Base-by-base conservation (phyloP, 441 rosid genomes). In the Syzygium syzygioides region DNA sequence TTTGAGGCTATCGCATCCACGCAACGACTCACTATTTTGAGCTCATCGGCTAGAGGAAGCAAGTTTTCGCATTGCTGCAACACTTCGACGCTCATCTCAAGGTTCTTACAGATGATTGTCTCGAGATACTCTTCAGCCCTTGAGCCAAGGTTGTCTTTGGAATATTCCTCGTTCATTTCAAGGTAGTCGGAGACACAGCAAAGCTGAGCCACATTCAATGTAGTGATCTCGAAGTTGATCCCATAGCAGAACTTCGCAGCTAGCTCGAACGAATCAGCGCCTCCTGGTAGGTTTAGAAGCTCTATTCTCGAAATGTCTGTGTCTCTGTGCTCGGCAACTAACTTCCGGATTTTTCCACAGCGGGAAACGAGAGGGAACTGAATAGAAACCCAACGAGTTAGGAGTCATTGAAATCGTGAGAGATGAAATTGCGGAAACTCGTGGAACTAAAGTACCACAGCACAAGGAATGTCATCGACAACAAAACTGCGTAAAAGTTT, bases 301-400 rank as follows among this genome's bases (percentile, higher is more conserved):
- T 97, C 99, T 87, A 98, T 96, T 91, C 94, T 95, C n/a, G 99
- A 95, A 89, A 96, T 94, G 87, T 97, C 97, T n/a, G 99, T 89
- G 91, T 95, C 98, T 91, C 98, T 94, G 86, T 95, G 97, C 85
- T 95, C 99, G 80, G 98, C 95, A 64, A 98, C 96, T 89, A 98
- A 80, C 92, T 94, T 96, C 54, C 99, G 88, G 91, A 98, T 94
- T 89, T 97, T 91, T 85, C 99, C 99, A 88, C 99, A 96, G 64
- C 98, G 93, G 79, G 99, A 98, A 48, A 98, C 99, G n/a, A 98
- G 93, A 86, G 99, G 99, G 90, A 98, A 98, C 99, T 98, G 97
- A 92, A 92, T 86, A 87, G 88, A 86, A 89, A 88, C 83, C 52
- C 52, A 23, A 76, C 52, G n/a, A 37, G n/a, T 41, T 76, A 37